A percentile compares a stretch with the other conserved stretches of the same genome.
These are phyloP conservation scores for Aspergillus indologenus DNA, from an alignment of 495 filamentous ascomycete species.

Conservation along the genomic window DNA sequence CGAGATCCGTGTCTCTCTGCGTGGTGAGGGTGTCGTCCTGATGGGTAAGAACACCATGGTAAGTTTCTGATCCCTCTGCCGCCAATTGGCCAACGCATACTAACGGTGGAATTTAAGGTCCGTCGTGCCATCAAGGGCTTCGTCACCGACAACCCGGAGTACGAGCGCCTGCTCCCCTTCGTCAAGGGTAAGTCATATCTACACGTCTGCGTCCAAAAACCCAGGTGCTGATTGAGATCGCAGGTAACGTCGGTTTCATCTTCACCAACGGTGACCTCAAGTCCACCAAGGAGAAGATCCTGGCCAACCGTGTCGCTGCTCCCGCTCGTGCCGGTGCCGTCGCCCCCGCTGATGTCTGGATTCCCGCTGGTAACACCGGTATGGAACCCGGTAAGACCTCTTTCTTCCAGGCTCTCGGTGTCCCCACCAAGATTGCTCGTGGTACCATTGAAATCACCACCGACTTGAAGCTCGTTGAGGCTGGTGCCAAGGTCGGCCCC, in stretches of 20 bases:
- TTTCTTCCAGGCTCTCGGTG: slow-evolving; percentile 99
- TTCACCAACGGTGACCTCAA: slow-evolving; percentile 98
- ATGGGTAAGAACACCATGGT: slow-evolving; percentile 99
- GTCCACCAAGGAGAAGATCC: slow-evolving; percentile 85
- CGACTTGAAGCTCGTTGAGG: slow-evolving; percentile 96
- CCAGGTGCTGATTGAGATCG: background rate
- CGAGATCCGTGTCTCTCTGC: slow-evolving; percentile 90
- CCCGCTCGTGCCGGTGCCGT: slow-evolving; percentile 95
- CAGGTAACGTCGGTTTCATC: slow-evolving; percentile 96
- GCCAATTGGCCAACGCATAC: slow-evolving; percentile 12
- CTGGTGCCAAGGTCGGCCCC: slow-evolving; percentile 88
- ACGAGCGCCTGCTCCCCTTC: slow-evolving; percentile 92
- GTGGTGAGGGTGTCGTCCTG: slow-evolving; percentile 86
- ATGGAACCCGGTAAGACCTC: slow-evolving; percentile 99
- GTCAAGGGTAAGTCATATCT: slow-evolving; percentile 63
- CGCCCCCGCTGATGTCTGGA: slow-evolving; percentile 83
- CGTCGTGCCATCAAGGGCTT: slow-evolving; percentile 98
- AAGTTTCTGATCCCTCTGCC: slow-evolving; percentile 17
- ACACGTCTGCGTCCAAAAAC: background rate
- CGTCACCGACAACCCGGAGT: slow-evolving; percentile 85
- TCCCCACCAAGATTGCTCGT: slow-evolving; percentile 99
- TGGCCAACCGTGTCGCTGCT: slow-evolving; percentile 93
- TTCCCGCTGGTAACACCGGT: slow-evolving; percentile 97
- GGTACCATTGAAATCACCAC: slow-evolving; percentile 99
- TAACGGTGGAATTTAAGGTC: slow-evolving; percentile 50